A percentile compares a stretch with the other conserved stretches of the same genome.
These are phyloP conservation scores for Dichomitus squalens DNA, from an alignment of 1,284 basidiomycete species.

Conservation along the genomic window DNA sequence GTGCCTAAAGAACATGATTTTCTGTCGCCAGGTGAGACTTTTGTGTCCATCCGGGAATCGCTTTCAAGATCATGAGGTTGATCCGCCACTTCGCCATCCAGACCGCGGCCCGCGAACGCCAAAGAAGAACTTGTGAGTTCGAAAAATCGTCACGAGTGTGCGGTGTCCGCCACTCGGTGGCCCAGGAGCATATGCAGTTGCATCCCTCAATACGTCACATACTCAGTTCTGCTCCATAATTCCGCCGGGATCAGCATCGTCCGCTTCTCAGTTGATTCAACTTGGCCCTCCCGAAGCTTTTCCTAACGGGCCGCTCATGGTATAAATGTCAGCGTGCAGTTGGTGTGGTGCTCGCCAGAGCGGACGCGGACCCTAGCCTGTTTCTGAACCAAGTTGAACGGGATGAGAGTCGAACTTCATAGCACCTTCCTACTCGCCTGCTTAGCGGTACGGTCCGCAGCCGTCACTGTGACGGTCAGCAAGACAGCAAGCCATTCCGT, in stretches of 20 bases:
- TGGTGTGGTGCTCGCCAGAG: not conserved
- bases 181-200: constrained; percentile 12
- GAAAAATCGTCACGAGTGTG: constrained; percentile 10
- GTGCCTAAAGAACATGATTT: not conserved
- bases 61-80: constrained; percentile 3
- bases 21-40: not conserved
- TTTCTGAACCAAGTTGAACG: not conserved
- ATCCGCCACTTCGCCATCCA: not conserved
- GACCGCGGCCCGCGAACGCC: constrained; percentile 8
- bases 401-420: constrained; percentile 10
- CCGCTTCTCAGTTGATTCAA: constrained; percentile 2
- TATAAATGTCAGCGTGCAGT: constrained; percentile 5
- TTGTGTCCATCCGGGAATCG: not conserved
- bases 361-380: not conserved
- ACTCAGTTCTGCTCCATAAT: constrained; percentile 7
- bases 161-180: constrained; percentile 4
- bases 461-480: constrained; percentile 26
- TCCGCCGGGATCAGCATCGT: constrained; percentile 5
- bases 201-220: constrained; percentile 11
- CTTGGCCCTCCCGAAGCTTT: not conserved
- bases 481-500: constrained; percentile 28
- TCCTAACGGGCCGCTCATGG: constrained; percentile 4
- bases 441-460: constrained; percentile 16
- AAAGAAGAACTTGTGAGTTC: not conserved
- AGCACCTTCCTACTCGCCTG: constrained; percentile 8